Base-by-base conservation (phyloP, 1,284 basidiomycete species). In the Termitomyces sp. region DNA sequence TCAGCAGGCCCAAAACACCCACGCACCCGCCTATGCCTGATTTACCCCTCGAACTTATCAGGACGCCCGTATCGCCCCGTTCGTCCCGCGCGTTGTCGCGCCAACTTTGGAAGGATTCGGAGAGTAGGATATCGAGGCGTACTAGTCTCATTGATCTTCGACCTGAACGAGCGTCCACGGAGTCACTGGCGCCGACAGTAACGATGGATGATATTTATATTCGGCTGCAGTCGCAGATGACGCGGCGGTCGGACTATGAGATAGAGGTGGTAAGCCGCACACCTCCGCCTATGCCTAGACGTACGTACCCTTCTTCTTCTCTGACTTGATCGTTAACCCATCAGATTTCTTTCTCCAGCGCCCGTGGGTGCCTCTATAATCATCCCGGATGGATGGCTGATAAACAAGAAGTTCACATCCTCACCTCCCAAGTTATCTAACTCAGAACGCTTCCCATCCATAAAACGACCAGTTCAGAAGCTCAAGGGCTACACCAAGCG, bases 311-410 rank as follows among this genome's bases (percentile, higher is more conserved):
- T 42, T 34, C 31, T 12, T 26, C 19, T 12, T 9, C 10, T 10
- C 40, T 24, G 5, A 19, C 17, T 21, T 30, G 15, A 10, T 44
- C 15, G 34, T n/a, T 15, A 26, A 9, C 6, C 40, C 6, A 28
- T 28, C 44, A 21, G 31, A 24, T 21, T 24, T 40, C 8, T 13
- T 36, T 54, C 46, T 53, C 31, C 50, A 59, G 58, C 52, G 31
- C 50, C 44, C 3, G 47, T 42, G 5, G 28, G 56, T 13, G 55
- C 61, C 0, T 54, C 60, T 30, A 58, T 65, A 41, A 57, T 61
- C 5, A 72, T 76, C 15, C 73, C 76, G 3, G 73, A 73, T 2
- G 71, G 74, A 54, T 76, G 76, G 76, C 65, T 70, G 50, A 65
- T 72, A 56, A 66, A 64, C 9, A 72, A 75, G 19, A 15, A 38